phyloP scores from a whole-genome alignment of 1,284 basidiomycete species.

The Naganishia liquefaciens region DNA sequence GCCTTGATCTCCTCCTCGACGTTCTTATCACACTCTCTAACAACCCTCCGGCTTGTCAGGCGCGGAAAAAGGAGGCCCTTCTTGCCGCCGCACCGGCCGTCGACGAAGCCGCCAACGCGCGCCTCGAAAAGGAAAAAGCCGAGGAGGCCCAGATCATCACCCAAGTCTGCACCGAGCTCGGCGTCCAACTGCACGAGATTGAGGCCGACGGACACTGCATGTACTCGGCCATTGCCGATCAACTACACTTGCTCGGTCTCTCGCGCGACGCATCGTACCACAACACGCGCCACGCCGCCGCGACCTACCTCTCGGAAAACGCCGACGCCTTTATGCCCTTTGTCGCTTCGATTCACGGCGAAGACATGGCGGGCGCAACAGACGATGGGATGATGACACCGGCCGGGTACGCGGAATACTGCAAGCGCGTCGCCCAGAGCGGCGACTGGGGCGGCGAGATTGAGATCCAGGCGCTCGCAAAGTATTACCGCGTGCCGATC shows the following conservation, averaged over 20 bases:
- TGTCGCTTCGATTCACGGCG: conserved; percentile 73
- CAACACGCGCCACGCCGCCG: conserved; percentile 65
- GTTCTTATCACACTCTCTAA: neutral
- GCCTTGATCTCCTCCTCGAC: neutral
- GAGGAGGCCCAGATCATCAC: conserved; percentile 57
- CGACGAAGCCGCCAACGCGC: conserved; percentile 58
- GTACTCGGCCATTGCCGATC: conserved; percentile 89
- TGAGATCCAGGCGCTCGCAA: conserved; percentile 87
- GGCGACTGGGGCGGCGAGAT: conserved; percentile 96
- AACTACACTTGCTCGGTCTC: conserved; percentile 52
- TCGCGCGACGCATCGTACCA: conserved; percentile 41
- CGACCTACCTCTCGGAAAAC: conserved; percentile 79
- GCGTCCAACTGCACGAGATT: conserved; percentile 75
- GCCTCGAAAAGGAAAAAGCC: conserved; percentile 33
- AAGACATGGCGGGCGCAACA: conserved; percentile 70
- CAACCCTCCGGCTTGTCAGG: conserved; percentile 60
- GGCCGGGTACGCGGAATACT: conserved; percentile 74
- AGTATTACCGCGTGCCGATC: conserved; percentile 81
- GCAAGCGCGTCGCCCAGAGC: conserved; percentile 74
- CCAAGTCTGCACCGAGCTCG: conserved; percentile 66
- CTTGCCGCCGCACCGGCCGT: conserved; percentile 63
- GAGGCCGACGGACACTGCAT: conserved; percentile 94
- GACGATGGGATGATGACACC: conserved; percentile 72
- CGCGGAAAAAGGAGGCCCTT: conserved; percentile 70
- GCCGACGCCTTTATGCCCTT: conserved; percentile 93